Evolutionary conservation across 257 asterid species (phyloP), one percentile per base, ranked within the genome.

Genomic region (Scutellaria barbata): DNA sequence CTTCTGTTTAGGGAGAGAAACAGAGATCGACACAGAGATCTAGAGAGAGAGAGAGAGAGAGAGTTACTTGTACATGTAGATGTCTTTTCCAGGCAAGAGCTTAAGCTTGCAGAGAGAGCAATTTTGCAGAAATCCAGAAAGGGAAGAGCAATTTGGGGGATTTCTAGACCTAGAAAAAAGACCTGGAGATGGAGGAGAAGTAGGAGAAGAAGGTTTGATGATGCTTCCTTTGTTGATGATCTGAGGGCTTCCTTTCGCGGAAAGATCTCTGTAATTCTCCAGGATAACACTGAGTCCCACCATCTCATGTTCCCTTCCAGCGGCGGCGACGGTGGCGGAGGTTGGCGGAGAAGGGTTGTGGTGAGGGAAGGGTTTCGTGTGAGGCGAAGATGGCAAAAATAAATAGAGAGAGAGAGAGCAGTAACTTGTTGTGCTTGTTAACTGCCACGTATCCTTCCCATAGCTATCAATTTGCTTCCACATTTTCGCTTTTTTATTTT

Each of bases 41-140:
- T 1, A 10, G 41, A 55, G 41, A 55, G 22, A 18, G 13, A 45
- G 5, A 18, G 16, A 40, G 1, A 8, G 8, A 57, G 17, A 10
- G 46, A 58, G 11, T 89, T 83, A 94, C 99, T 94, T 92, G 91
- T 94, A 94, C 97, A 94, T 94, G 78, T 86, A 94, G 86, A 91
- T 92, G 76, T 94, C 99, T 66, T 83, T 89, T 8, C 84, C 92
- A 40, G 95, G 92, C 79, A 77, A 71, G 72, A 94, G 92, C 57
- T 83, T 91, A 16, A 74, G 81, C 45, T 60, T 78, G 85, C 99
- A 94, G 76, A 91, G 95, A 70, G 74, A 94, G 69, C 99, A 94
- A 17, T 30, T 47, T 7, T 94, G 90, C 22, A 91, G 96, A 72
- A 94, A 93, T 4, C 85, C 88, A 63, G 5, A 9, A 14, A 63